A percentile compares a stretch with the other conserved stretches of the same genome.
phyloP scores from a whole-genome alignment of 257 asterid genomes.

The Solanum medicagineum region DNA sequence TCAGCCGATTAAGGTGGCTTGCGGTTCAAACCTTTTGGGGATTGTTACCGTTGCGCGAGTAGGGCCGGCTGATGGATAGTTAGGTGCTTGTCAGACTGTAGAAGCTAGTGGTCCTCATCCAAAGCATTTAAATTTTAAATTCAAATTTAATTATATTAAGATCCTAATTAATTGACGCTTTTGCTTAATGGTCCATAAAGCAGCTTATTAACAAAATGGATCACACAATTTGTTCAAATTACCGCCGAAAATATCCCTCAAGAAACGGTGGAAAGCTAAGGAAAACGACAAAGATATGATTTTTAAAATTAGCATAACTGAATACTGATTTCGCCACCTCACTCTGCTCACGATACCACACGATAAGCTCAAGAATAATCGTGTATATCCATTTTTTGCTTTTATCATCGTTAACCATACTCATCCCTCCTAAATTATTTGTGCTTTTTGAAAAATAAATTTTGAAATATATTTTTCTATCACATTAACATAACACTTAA shows the following conservation, averaged over 20 bases:
- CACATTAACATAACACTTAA: no score
- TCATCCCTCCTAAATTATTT: background rate
- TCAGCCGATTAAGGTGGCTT: slow-evolving; percentile 9
- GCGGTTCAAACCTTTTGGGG: slow-evolving; percentile 5
- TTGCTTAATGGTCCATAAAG: background rate
- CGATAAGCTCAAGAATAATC: background rate
- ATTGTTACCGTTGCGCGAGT: slow-evolving; percentile 32
- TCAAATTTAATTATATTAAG: background rate
- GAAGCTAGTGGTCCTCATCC: background rate
- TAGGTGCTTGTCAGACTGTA: background rate
- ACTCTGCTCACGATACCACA: background rate
- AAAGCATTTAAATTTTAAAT: background rate
- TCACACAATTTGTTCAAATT: background rate
- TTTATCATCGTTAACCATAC: background rate
- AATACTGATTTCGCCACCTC: background rate
- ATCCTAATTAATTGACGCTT: background rate
- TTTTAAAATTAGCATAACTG: background rate
- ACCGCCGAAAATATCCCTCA: background rate
- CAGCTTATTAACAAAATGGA: background rate
- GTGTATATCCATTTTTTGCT: background rate
- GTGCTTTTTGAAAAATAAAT: no score
- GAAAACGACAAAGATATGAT: background rate
- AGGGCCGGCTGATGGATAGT: background rate
- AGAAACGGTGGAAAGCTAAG: background rate
- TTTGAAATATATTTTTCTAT: no score